Conservation (phyloP, 2,329 filamentous ascomycete species). For the Claviceps digitariae region DNA sequence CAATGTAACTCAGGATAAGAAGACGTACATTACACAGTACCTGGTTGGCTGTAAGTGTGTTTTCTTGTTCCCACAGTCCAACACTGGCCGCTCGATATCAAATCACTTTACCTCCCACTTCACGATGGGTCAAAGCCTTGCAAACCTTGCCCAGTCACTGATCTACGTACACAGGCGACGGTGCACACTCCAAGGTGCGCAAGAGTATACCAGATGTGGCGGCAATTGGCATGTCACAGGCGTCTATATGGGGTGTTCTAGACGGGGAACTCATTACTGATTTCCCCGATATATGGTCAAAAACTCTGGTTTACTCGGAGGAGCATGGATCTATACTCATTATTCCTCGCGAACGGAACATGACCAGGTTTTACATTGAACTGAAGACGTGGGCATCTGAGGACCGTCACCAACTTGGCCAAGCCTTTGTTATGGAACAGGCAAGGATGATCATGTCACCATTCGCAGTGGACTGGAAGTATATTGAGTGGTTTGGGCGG, state of each 20-base stretch:
- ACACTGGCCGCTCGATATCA: neutral
- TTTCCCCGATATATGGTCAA: slow-evolving; percentile 65
- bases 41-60: slow-evolving; percentile 49
- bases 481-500: slow-evolving; percentile 57
- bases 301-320: slow-evolving; percentile 55
- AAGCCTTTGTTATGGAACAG: slow-evolving; percentile 58
- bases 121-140: neutral
- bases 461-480: slow-evolving; percentile 43
- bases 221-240: slow-evolving; percentile 40
- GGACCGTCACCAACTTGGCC: slow-evolving; percentile 29
- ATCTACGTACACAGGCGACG: slow-evolving; percentile 36
- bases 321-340: slow-evolving; percentile 57
- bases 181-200: slow-evolving; percentile 57
- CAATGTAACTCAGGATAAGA: slow-evolving; percentile 36
- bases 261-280: slow-evolving; percentile 58
- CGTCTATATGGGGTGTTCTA: slow-evolving; percentile 54
- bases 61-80: neutral
- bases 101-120: too few species aligned
- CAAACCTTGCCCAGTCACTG: neutral
- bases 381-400: slow-evolving; percentile 32
- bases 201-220: slow-evolving; percentile 45
- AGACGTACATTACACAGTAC: slow-evolving; percentile 44
- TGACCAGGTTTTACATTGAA: slow-evolving; percentile 53
- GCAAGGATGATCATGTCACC: slow-evolving; percentile 48
- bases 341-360: slow-evolving; percentile 58